These are phyloP conservation scores for Alternaria dauci DNA, from an alignment of 2,329 filamentous ascomycete genomes.

Conservation along the genomic window DNA sequence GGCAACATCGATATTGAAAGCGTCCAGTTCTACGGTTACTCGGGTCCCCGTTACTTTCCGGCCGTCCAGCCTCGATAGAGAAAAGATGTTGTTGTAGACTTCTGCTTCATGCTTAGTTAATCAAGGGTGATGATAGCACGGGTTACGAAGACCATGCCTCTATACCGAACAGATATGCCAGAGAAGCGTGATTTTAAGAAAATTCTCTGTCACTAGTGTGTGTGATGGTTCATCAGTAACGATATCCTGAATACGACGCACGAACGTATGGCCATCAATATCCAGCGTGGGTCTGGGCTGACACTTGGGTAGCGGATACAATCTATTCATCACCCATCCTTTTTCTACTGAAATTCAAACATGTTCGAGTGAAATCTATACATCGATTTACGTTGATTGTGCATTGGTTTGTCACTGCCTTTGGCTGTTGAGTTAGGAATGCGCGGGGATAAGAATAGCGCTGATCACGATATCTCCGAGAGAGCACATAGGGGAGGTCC, in stretches of 20 bases:
- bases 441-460: not conserved
- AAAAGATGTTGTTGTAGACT: not conserved
- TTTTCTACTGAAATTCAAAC: not conserved
- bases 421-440: not conserved
- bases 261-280: not conserved
- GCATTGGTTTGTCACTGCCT: not conserved
- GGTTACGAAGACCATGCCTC: not conserved
- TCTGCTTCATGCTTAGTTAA: not conserved
- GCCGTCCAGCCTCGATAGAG: constrained; percentile 60
- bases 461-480: not conserved
- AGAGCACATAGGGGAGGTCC: too few species aligned
- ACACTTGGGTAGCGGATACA: not conserved
- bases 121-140: not conserved
- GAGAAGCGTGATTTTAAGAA: not conserved
- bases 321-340: not conserved
- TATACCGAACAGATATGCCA: not conserved
- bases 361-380: not conserved
- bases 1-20: constrained; percentile 90
- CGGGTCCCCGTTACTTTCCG: constrained; percentile 85
- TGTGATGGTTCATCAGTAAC: not conserved
- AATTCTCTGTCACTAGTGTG: not conserved
- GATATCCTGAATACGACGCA: constrained; percentile 2
- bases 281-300: not conserved
- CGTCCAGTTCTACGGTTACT: constrained; percentile 82
- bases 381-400: not conserved